phyloP scores from a whole-genome alignment of 768 basidiomycete species.

The Hericium erinaceus region DNA sequence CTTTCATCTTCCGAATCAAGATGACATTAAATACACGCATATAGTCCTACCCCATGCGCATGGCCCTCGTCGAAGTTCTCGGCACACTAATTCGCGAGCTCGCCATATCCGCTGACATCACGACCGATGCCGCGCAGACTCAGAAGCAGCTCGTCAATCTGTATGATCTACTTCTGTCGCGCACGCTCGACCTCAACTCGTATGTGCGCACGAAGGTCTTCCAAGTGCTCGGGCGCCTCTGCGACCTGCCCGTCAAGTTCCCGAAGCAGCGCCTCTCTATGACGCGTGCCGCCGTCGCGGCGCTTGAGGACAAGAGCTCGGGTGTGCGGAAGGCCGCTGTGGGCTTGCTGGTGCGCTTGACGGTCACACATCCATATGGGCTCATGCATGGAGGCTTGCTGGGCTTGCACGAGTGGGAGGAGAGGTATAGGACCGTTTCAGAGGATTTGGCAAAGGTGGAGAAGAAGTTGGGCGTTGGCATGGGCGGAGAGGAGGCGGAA shows the following conservation, averaged over 20 bases:
- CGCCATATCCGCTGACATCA: slow-evolving; percentile 39
- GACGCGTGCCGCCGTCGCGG: slow-evolving; percentile 65
- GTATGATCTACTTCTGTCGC: slow-evolving; percentile 77
- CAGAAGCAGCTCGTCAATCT: slow-evolving; percentile 73
- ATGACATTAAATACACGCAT: background rate
- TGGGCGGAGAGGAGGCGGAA: slow-evolving; percentile 27
- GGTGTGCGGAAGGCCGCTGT: slow-evolving; percentile 82
- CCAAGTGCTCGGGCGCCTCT: slow-evolving; percentile 62
- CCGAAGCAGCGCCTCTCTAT: slow-evolving; percentile 77
- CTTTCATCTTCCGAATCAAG: background rate
- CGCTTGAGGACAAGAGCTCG: slow-evolving; percentile 85
- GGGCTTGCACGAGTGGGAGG: slow-evolving; percentile 63
- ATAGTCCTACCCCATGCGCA: slow-evolving; percentile 93
- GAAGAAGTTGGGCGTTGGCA: slow-evolving; percentile 38
- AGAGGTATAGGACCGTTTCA: slow-evolving; percentile 52
- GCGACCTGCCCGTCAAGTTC: slow-evolving; percentile 70
- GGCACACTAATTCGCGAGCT: slow-evolving; percentile 80
- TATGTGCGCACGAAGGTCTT: slow-evolving; percentile 92
- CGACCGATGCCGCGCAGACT: slow-evolving; percentile 36
- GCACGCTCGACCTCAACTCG: slow-evolving; percentile 80
- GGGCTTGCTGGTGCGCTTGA: slow-evolving; percentile 60
- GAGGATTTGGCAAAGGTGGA: slow-evolving; percentile 67
- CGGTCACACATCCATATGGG: slow-evolving; percentile 86
- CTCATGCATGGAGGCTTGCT: slow-evolving; percentile 76
- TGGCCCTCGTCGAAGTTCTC: slow-evolving; percentile 87